Conservation (phyloP, 1,139 yeast species). For the Taphrina confusa region DNA sequence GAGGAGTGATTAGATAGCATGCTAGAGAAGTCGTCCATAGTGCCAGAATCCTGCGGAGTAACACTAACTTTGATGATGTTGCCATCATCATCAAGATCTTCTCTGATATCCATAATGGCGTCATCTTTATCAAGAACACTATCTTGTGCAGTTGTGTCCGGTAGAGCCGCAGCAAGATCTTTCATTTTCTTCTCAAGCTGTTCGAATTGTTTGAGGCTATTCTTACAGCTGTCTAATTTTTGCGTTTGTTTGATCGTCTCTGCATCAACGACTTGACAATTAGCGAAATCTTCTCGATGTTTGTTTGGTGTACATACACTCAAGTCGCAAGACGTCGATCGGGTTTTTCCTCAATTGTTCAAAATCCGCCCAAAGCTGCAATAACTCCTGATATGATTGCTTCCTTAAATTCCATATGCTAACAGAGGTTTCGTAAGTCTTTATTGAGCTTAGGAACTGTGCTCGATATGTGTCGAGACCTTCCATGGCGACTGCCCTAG, state of each 20-base stretch:
- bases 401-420: not conserved
- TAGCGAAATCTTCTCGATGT: no score
- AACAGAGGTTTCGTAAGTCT: conserved; percentile 8
- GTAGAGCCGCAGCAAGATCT: conserved; percentile 2
- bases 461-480: conserved; percentile 9
- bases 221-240: conserved; percentile 7
- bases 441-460: not conserved
- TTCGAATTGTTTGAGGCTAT: conserved; percentile 8
- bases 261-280: conserved; percentile 14
- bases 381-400: not conserved
- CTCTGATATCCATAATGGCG: conserved; percentile 23
- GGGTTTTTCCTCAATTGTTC: conserved; percentile 17
- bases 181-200: conserved; percentile 22
- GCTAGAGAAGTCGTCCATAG: not conserved
- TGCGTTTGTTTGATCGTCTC: conserved; percentile 8
- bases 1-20: no score
- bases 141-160: not conserved
- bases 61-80: conserved; percentile 6
- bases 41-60: conserved; percentile 14
- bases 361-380: conserved; percentile 11
- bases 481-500: no score
- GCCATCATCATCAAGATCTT: conserved; percentile 29
- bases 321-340: conserved; percentile 18
- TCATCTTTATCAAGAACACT: not conserved
- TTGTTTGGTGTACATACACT: no score